A percentile compares a stretch with the other conserved stretches of the same genome.
Conservation (phyloP, 192 early-diverging fungal genomes). For the Coemansia sp. region DNA sequence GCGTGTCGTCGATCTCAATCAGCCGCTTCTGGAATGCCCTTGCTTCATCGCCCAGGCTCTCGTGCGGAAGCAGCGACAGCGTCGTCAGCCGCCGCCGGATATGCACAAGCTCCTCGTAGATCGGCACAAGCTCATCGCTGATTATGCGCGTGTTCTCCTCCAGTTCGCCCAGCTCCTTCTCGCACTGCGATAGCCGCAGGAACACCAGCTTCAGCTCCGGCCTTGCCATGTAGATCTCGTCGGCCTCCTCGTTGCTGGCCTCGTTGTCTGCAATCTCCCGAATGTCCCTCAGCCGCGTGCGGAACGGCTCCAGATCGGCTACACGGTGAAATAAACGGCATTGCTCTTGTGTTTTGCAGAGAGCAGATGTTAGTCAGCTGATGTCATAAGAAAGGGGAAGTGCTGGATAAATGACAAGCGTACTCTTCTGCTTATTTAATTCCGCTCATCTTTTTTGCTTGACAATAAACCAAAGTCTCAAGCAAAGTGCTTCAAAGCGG, state of each 20-base stretch:
- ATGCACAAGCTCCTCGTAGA: constrained; percentile 69
- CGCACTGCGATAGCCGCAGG: constrained; percentile 55
- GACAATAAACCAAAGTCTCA: neutral
- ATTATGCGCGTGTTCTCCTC: constrained; percentile 63
- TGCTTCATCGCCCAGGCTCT: constrained; percentile 24
- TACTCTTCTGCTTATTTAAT: neutral
- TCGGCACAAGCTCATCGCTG: constrained; percentile 70
- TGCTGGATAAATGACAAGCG: neutral
- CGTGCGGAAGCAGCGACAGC: constrained; percentile 42
- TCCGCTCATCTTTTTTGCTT: neutral
- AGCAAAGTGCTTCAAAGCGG: neutral
- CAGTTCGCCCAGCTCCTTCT: constrained; percentile 48
- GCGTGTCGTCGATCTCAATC: constrained; percentile 73
- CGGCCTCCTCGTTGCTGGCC: constrained; percentile 36
- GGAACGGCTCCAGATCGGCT: constrained; percentile 64
- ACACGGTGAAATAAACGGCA: constrained; percentile 19
- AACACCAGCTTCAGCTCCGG: constrained; percentile 47
- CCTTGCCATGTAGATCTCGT: constrained; percentile 6
- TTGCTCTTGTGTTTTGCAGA: too few relatives aligned
- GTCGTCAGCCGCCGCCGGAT: constrained; percentile 63
- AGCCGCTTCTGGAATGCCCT: constrained; percentile 70
- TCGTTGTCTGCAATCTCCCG: constrained; percentile 58
- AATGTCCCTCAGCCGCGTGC: constrained; percentile 61
- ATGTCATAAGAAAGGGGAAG: neutral
- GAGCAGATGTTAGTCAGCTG: neutral